phyloP scores from a whole-genome alignment of 345 rosid species.

The Stellera chamaejasme region DNA sequence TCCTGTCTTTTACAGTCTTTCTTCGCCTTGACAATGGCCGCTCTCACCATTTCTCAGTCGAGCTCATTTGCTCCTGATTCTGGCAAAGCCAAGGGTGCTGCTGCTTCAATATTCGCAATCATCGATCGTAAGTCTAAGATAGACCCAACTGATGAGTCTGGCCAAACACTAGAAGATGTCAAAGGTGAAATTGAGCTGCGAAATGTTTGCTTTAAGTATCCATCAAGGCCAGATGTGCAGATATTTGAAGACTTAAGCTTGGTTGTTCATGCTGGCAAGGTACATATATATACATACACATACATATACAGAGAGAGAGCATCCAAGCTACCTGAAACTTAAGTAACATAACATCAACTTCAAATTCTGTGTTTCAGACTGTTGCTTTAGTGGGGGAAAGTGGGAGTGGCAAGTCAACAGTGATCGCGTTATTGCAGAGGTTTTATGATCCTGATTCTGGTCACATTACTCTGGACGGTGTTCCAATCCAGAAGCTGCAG shows the following conservation, averaged over 20 bases:
- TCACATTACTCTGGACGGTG: conserved; percentile 50
- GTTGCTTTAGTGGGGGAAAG: conserved; percentile 81
- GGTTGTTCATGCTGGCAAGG: conserved; percentile 55
- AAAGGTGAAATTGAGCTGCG: conserved; percentile 55
- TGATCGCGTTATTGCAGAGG: conserved; percentile 51
- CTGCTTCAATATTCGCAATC: conserved; percentile 58
- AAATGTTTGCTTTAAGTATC: conserved; percentile 56
- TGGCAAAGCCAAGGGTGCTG: conserved; percentile 42
- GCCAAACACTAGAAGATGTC: conserved; percentile 33
- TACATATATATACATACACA: conserved; percentile 8
- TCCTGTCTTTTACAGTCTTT: conserved; percentile 36
- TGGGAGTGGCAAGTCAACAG: conserved; percentile 72
- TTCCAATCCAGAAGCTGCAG: conserved; percentile 44
- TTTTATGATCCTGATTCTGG: conserved; percentile 65
- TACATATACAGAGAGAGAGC: neutral
- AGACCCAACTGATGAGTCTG: conserved; percentile 48
- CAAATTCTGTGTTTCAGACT: conserved; percentile 25
- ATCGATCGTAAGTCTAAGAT: conserved; percentile 55
- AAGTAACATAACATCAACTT: neutral
- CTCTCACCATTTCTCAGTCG: conserved; percentile 49
- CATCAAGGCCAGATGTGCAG: conserved; percentile 60
- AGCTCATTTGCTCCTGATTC: conserved; percentile 50
- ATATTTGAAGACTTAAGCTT: conserved; percentile 54
- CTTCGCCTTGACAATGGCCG: conserved; percentile 53
- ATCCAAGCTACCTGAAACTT: too few species aligned